These are phyloP conservation scores for Apodospora peruviana DNA, from an alignment of 495 filamentous ascomycete genomes.

Conservation along the genomic window DNA sequence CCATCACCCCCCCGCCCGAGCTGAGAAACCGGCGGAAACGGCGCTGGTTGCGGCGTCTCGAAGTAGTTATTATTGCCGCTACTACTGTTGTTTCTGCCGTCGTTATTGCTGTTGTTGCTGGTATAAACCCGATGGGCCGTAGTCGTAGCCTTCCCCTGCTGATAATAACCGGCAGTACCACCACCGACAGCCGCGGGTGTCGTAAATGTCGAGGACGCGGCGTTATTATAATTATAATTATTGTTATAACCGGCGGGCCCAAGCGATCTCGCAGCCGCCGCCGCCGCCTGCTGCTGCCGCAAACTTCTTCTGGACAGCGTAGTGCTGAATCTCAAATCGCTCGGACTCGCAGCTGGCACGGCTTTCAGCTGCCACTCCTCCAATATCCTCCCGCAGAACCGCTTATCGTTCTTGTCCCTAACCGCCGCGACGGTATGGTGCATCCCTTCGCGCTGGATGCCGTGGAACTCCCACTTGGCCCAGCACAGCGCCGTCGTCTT, in stretches of 20 bases:
- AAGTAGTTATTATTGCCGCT: background rate
- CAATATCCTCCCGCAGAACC: constrained; percentile 14
- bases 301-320: no score
- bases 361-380: no score
- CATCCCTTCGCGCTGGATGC: constrained; percentile 16
- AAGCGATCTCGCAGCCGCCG: no score
- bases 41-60: background rate
- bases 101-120: background rate
- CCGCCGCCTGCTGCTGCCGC: no score
- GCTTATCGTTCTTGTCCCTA: constrained; percentile 16
- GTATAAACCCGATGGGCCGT: background rate
- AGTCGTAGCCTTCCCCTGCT: background rate
- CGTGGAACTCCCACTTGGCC: constrained; percentile 25
- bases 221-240: background rate
- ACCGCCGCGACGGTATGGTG: constrained; percentile 15
- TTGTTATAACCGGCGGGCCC: background rate
- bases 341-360: no score
- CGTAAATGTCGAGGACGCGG: no score
- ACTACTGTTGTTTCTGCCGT: background rate
- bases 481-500: constrained; percentile 9
- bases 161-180: no score
- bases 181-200: background rate
- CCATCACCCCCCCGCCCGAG: no score
- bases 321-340: no score
- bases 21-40: background rate